Conservation (phyloP, 176 grass and related monocot species). For the Poa annua region DNA sequence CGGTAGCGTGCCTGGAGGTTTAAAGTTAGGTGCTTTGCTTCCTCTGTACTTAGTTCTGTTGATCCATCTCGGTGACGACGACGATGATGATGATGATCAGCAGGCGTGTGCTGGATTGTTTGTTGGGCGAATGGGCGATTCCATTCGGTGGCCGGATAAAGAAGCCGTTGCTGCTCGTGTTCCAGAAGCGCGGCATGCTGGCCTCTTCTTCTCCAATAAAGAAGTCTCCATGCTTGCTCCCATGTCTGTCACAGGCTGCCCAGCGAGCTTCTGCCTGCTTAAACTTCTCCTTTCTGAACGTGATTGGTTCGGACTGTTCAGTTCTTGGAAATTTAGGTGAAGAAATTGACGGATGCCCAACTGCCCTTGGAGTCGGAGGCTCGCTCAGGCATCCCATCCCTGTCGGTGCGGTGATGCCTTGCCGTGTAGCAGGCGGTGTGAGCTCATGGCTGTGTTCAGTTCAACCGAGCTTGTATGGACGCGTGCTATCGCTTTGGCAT, state of each 20-base stretch:
- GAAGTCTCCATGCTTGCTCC: not conserved
- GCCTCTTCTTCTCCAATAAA: not conserved
- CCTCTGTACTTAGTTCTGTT: too few relatives aligned
- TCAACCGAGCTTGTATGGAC: not conserved
- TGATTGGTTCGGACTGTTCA: not conserved
- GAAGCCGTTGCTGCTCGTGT: not conserved
- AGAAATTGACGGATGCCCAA: not conserved
- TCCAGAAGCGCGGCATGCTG: not conserved
- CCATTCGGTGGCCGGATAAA: not conserved
- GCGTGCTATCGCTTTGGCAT: conserved; percentile 1
- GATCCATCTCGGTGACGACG: not conserved
- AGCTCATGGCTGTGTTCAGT: not conserved
- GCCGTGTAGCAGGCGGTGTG: too few relatives aligned
- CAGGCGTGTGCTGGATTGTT: not conserved
- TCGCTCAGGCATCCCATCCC: not conserved
- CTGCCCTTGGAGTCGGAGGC: too few relatives aligned
- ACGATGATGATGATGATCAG: not conserved
- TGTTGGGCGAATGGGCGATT: not conserved
- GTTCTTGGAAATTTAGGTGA: not conserved
- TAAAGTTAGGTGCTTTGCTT: too few relatives aligned
- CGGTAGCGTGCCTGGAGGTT: too few relatives aligned
- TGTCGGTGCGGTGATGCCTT: not conserved
- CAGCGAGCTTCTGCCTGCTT: not conserved
- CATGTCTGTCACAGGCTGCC: not conserved
- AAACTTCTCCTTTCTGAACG: not conserved